Evolutionary conservation across 139 green algal genomes (phyloP), one percentile per base, ranked within the genome.

Genomic region (Chlamydomonas sp.): DNA sequence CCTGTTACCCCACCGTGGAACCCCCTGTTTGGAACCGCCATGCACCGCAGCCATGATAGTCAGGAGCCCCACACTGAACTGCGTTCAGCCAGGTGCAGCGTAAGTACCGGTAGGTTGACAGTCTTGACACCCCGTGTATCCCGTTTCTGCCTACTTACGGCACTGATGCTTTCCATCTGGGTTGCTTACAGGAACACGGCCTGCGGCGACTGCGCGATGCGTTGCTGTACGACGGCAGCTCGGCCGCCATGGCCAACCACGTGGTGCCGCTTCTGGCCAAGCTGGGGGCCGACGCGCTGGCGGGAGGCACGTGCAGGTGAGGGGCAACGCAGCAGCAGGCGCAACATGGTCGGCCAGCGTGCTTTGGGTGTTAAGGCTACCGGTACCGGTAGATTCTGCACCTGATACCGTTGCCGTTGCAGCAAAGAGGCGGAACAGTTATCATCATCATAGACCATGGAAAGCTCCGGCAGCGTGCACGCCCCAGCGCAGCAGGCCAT

Each of bases 121-220:
- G n/a, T n/a, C n/a, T n/a, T n/a, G n/a, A n/a, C n/a, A n/a, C 62
- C 15, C 15, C 60, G 14, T 68, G 15, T 5, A 15, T 57, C 60
- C 77, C 77, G 14, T 3, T 15, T 2, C 49, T 17, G 2, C 20
- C 1, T 60, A 1, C 12, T 1, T 20, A 18, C 73, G 20, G n/a
- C n/a, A 49, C 31, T 49, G 31, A 49, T 49, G 31, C 31, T 49
- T 49, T 49, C 31, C 31, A 49, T 49, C 31, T 49, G 31, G 31
- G 31, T 49, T 49, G 31, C 31, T 20, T 86, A 76, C 85, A 92
- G 89, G 85, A 90, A 7, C 63, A 68, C 49, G 89, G 85, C 7
- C 3, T 9, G 0, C 67, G 17, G n/a, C 85, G 77, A 5, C 81
- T 92, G 5, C 84, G 85, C 60, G 58, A 63, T 57, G 63, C 85